Conservation (phyloP, 2,329 filamentous ascomycete genomes). For the Aspergillus sp. region DNA sequence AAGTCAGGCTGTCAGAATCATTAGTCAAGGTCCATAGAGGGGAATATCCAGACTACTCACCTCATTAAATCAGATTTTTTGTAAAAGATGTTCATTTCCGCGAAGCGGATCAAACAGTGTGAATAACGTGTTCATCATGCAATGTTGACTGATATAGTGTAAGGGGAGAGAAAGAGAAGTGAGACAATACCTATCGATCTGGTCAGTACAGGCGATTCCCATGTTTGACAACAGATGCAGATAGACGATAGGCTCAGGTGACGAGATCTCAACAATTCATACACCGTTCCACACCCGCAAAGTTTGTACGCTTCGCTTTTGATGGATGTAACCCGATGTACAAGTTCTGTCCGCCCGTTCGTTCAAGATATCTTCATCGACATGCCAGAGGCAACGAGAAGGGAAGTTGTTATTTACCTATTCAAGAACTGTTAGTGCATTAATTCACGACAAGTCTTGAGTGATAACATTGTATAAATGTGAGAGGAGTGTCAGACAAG, state of each 20-base stretch:
- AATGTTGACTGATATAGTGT: conserved; percentile 36
- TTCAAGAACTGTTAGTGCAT: conserved; percentile 30
- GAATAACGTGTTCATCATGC: conserved; percentile 67
- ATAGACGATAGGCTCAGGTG: conserved; percentile 52
- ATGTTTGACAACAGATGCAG: conserved; percentile 19
- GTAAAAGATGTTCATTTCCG: conserved; percentile 60
- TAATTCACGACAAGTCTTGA: conserved; percentile 14
- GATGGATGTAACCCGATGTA: conserved; percentile 50
- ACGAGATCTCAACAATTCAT: conserved; percentile 69
- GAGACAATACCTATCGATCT: conserved; percentile 26
- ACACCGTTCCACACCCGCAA: conserved; percentile 54
- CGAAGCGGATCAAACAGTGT: conserved; percentile 66
- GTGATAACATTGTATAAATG: conserved; percentile 14
- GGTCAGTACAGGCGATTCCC: conserved; percentile 20
- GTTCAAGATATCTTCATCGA: conserved; percentile 64
- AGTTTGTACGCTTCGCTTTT: conserved; percentile 64
- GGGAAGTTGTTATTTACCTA: conserved; percentile 32
- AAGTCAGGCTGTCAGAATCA: conserved; percentile 36
- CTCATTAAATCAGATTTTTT: conserved; percentile 75
- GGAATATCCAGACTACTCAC: conserved; percentile 34
- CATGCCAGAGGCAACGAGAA: conserved; percentile 15
- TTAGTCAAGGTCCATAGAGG: conserved; percentile 28
- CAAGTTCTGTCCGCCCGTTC: conserved; percentile 68
- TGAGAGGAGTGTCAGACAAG: conserved; percentile 57
- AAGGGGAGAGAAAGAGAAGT: conserved; percentile 14